Percentiles rank a stretch among this genome's conserved stretches.
Conservation (phyloP, 371 early-diverging fungal species). For the Rhizopus arrhizus region DNA sequence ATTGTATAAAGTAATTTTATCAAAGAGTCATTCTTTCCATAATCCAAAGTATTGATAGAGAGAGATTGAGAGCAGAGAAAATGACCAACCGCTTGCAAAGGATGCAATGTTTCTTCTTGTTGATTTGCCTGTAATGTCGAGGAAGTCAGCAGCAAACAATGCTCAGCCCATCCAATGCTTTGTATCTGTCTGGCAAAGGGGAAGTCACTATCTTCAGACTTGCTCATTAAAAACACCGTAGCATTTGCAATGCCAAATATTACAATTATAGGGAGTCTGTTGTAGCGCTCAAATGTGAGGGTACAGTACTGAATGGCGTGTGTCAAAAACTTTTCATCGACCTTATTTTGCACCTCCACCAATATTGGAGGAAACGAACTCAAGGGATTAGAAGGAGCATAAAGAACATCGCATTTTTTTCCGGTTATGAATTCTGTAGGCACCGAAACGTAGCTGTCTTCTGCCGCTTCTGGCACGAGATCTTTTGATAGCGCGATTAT, state of each 20-base stretch:
- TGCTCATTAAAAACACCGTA: constrained; percentile 9
- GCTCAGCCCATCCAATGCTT: constrained; percentile 15
- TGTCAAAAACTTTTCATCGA: neutral
- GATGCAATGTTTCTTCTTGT: constrained; percentile 12
- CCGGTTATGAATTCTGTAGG: constrained; percentile 18
- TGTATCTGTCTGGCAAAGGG: constrained; percentile 12
- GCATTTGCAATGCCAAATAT: constrained; percentile 13
- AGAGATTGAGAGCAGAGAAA: constrained; percentile 13
- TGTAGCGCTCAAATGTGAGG: constrained; percentile 3
- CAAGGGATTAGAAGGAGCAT: neutral
- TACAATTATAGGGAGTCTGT: constrained; percentile 10
- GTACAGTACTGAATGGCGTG: constrained; percentile 8
- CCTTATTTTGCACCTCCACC: constrained; percentile 9
- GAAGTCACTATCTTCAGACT: constrained; percentile 10
- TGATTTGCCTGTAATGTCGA: constrained; percentile 13
- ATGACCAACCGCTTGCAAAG: constrained; percentile 12
- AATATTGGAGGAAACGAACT: constrained; percentile 2
- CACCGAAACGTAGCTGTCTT: constrained; percentile 13
- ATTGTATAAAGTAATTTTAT: constrained; percentile 15
- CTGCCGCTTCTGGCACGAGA: constrained; percentile 22
- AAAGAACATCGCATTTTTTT: constrained; percentile 13
- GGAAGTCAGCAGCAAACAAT: constrained; percentile 9
- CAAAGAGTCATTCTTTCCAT: constrained; percentile 13
- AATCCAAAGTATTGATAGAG: constrained; percentile 8
- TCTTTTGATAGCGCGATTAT: constrained; percentile 9